Conservation (phyloP, 2,329 filamentous ascomycete species). For the Calonectria crousiana region DNA sequence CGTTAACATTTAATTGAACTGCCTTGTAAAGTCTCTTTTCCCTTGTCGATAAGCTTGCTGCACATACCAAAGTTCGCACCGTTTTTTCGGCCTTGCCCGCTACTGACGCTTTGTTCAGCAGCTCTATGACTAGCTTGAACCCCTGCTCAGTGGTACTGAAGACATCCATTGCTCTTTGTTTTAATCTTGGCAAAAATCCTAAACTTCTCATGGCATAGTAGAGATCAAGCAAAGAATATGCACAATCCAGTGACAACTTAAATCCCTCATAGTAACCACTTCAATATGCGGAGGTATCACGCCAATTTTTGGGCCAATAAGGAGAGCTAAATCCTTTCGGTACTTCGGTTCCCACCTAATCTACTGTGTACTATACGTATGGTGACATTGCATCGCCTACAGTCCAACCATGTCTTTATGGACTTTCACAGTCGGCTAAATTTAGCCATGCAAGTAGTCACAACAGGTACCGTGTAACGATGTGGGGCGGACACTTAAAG, state of each 20-base stretch:
- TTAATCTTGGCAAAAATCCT: not conserved
- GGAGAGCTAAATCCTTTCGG: no score
- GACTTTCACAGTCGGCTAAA: no score
- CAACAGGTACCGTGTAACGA: no score
- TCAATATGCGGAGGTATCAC: no score
- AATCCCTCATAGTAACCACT: not conserved
- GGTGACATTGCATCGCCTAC: no score
- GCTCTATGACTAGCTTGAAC: not conserved
- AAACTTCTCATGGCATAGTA: not conserved
- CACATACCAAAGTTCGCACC: not conserved
- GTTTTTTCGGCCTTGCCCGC: not conserved
- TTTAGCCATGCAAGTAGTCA: no score
- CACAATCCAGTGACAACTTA: not conserved
- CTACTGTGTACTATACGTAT: no score
- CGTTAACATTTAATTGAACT: not conserved
- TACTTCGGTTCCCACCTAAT: no score
- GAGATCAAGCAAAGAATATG: not conserved
- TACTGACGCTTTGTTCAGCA: not conserved
- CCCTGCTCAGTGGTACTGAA: not conserved
- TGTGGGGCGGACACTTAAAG: no score
- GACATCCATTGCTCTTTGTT: not conserved
- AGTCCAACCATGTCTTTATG: no score
- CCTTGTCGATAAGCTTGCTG: not conserved
- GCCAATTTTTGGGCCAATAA: no score
- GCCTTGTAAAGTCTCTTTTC: not conserved